These are phyloP conservation scores for Pachysolen tannophilus DNA, from an alignment of 805 yeast genomes.

Conservation along the genomic window DNA sequence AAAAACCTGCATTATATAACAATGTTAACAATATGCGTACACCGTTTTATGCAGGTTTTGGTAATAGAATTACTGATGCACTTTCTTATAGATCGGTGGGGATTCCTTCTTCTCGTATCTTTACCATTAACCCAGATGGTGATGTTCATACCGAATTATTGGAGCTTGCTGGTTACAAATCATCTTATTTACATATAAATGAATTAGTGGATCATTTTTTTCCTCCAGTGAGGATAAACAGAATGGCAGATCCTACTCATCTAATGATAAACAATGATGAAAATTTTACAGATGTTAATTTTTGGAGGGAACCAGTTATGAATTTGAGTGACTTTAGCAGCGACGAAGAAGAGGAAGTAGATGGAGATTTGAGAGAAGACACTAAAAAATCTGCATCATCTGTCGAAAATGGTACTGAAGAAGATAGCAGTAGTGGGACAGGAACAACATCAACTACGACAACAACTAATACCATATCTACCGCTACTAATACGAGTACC, in stretches of 20 bases:
- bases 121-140: constrained; percentile 93
- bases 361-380: constrained; percentile 20
- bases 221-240: constrained; percentile 59
- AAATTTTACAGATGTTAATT: constrained; percentile 78
- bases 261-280: constrained; percentile 34
- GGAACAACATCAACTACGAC: constrained; percentile 1
- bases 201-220: constrained; percentile 96
- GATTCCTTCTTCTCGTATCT: constrained; percentile 87
- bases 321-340: constrained; percentile 56
- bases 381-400: constrained; percentile 1
- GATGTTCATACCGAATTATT: constrained; percentile 96
- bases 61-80: constrained; percentile 95
- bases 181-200: constrained; percentile 81
- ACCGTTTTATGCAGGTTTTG: constrained; percentile 97
- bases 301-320: constrained; percentile 80
- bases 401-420: constrained; percentile 16
- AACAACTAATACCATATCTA: neutral
- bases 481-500: constrained; percentile 13
- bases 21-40: constrained; percentile 40
- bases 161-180: constrained; percentile 87
- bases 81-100: constrained; percentile 89
- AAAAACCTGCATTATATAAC: neutral
- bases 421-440: constrained; percentile 11
- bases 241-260: constrained; percentile 11
- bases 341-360: constrained; percentile 30